Percentiles rank a stretch among this genome's conserved stretches.
These are phyloP conservation scores for Zea luxurians DNA, from an alignment of 176 grass and related monocot genomes.

Conservation along the genomic window DNA sequence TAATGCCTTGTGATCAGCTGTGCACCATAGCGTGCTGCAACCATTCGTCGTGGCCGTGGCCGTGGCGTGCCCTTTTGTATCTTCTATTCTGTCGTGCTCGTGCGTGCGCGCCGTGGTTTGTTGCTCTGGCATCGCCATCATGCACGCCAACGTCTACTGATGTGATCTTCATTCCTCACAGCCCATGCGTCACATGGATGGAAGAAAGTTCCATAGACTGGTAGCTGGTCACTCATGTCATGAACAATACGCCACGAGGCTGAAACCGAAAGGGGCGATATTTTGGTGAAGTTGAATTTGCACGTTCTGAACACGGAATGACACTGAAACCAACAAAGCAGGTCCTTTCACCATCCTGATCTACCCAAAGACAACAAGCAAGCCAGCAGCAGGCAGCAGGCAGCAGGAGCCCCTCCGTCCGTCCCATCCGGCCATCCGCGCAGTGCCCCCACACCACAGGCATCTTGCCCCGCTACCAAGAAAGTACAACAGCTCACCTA, in stretches of 20 bases:
- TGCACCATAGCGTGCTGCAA: not conserved
- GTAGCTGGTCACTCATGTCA: not conserved
- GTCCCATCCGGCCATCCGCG: constrained; percentile 5
- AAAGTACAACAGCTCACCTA: constrained; percentile 56
- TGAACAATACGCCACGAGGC: not conserved
- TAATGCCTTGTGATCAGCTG: constrained; percentile 12
- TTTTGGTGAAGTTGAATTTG: too few relatives aligned
- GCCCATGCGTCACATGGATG: constrained; percentile 40
- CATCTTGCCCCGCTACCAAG: constrained; percentile 44
- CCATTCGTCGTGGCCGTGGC: not conserved
- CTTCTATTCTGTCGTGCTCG: not conserved
- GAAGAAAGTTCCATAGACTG: constrained; percentile 4
- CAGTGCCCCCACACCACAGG: constrained; percentile 8
- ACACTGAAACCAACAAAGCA: constrained; percentile 21
- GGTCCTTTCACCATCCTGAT: constrained; percentile 22
- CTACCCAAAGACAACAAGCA: not conserved
- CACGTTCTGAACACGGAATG: not conserved
- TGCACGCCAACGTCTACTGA: not conserved
- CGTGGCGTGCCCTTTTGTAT: not conserved
- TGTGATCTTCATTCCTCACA: constrained; percentile 26
- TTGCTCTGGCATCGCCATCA: not conserved
- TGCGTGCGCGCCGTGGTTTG: not conserved
- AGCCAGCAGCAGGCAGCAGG: not conserved
- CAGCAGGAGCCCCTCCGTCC: constrained; percentile 39
- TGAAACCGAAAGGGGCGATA: too few relatives aligned